A percentile compares a stretch with the other conserved stretches of the same genome.
Evolutionary conservation across 2,329 filamentous ascomycete species (phyloP).

Genomic region (Arthrobotrys iridis): DNA sequence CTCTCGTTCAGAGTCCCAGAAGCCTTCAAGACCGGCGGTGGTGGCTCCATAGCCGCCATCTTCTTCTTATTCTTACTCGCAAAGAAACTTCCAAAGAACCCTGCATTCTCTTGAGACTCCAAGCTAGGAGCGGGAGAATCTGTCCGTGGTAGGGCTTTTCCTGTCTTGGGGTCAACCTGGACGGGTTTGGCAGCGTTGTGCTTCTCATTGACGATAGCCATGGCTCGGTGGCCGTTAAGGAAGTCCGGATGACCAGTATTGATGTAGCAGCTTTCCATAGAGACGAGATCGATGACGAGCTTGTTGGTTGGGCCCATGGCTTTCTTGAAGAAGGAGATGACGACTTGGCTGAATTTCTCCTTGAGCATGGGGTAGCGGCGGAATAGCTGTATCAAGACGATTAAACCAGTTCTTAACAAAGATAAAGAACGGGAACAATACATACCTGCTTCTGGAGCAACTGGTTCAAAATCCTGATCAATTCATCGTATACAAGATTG

Average conservation of each 20-base stretch:
- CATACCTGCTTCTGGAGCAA: constrained; percentile 76
- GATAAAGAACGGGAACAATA: neutral
- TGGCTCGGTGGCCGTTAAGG: constrained; percentile 94
- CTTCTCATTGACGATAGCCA: constrained; percentile 97
- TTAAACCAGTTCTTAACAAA: neutral
- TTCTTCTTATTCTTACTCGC: constrained; percentile 99
- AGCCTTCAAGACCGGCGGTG: constrained; percentile 90
- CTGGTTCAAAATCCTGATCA: constrained; percentile 93
- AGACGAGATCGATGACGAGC: constrained; percentile 88
- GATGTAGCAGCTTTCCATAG: constrained; percentile 97
- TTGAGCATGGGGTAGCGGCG: constrained; percentile 92
- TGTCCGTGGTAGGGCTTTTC: constrained; percentile 84
- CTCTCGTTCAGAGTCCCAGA: constrained; percentile 93
- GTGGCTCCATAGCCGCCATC: constrained; percentile 98
- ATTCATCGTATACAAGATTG: constrained; percentile 93
- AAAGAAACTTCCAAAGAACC: constrained; percentile 99
- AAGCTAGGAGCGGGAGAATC: constrained; percentile 77
- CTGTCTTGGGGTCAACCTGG: constrained; percentile 97
- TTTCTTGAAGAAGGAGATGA: constrained; percentile 96
- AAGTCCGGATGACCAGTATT: constrained; percentile 99
- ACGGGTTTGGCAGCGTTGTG: constrained; percentile 83
- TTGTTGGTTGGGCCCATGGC: constrained; percentile 98
- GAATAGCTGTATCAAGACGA: constrained; percentile 70
- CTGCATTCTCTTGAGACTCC: constrained; percentile 70
- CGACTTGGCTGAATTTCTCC: constrained; percentile 94